Conservation (phyloP, 2,329 filamentous ascomycete genomes). For the Diaporthe sp. region DNA sequence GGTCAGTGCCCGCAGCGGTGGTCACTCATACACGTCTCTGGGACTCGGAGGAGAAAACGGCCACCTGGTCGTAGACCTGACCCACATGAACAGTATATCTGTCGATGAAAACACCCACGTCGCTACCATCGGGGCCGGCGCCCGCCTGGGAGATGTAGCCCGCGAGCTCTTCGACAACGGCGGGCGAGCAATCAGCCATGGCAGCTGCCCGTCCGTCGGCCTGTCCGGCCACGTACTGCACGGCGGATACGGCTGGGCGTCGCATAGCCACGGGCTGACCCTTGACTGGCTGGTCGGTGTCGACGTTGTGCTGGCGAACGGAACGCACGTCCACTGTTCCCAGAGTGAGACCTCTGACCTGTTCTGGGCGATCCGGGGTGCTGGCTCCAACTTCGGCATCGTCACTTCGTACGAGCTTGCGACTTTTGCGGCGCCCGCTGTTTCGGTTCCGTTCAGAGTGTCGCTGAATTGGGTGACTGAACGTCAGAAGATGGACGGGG, state of each 20-base stretch:
- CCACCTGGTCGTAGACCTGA: constrained; percentile 62
- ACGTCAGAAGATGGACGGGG: constrained; percentile 46
- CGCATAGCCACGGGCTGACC: constrained; percentile 52
- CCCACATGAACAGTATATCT: constrained; percentile 58
- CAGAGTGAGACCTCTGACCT: constrained; percentile 54
- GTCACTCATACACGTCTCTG: constrained; percentile 65
- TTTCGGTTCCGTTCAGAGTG: constrained; percentile 51
- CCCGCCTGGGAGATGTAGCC: constrained; percentile 63
- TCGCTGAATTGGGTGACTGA: constrained; percentile 48
- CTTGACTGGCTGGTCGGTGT: constrained; percentile 55
- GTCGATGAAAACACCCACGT: constrained; percentile 57
- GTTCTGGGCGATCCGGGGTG: constrained; percentile 60
- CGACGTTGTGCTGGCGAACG: constrained; percentile 55
- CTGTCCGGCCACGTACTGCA: constrained; percentile 57
- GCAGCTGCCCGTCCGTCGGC: constrained; percentile 65
- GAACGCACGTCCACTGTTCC: constrained; percentile 52
- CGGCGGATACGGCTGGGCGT: constrained; percentile 57
- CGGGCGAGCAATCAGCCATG: constrained; percentile 60
- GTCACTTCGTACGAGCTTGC: constrained; percentile 56
- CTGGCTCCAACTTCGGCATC: constrained; percentile 57
- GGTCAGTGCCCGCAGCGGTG: constrained; percentile 64
- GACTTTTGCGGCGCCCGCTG: constrained; percentile 54
- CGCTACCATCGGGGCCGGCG: constrained; percentile 62
- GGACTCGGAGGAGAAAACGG: constrained; percentile 64
- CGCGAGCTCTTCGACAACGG: constrained; percentile 55